Percentiles rank a stretch among this genome's conserved stretches.
Conservation (phyloP, 768 basidiomycete species). For the Pleurotus tuber-regium region DNA sequence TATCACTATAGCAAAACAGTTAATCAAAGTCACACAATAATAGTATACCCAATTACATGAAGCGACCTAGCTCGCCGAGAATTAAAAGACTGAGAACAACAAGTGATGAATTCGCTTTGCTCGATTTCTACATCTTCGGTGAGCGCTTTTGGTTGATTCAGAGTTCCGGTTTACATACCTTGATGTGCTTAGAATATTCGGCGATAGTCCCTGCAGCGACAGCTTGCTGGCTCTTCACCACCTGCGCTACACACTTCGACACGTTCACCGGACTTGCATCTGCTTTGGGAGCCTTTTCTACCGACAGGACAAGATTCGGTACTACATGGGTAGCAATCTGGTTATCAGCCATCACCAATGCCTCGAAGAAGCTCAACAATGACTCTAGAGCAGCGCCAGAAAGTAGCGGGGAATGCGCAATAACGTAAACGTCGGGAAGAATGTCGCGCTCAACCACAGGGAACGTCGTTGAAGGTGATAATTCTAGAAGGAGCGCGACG, state of each 20-base stretch:
- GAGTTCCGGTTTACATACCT: conserved; percentile 40
- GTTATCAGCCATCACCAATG: conserved; percentile 79
- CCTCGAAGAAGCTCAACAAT: conserved; percentile 76
- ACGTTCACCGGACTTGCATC: conserved; percentile 68
- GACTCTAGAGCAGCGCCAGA: conserved; percentile 79
- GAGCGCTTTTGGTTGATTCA: too few species aligned
- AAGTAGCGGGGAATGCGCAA: conserved; percentile 78
- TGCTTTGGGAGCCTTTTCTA: conserved; percentile 60
- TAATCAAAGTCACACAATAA: conserved; percentile 3
- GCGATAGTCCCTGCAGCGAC: conserved; percentile 83
- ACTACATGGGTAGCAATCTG: conserved; percentile 83
- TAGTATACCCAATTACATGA: conserved; percentile 51
- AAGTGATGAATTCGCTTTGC: conserved; percentile 63
- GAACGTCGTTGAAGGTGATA: conserved; percentile 67
- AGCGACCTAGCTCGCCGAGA: conserved; percentile 90
- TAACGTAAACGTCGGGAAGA: conserved; percentile 60
- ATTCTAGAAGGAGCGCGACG: conserved; percentile 64
- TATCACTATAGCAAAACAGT: conserved; percentile 56
- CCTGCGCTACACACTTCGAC: conserved; percentile 81
- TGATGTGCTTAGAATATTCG: conserved; percentile 79
- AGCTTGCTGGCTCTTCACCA: conserved; percentile 67
- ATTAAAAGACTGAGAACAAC: conserved; percentile 84
- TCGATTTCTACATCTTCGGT: conserved; percentile 33
- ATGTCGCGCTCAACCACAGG: conserved; percentile 74
- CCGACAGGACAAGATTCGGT: conserved; percentile 64